Base-by-base conservation (phyloP, 23 red algal genomes). In the Gracilaria caudata region DNA sequence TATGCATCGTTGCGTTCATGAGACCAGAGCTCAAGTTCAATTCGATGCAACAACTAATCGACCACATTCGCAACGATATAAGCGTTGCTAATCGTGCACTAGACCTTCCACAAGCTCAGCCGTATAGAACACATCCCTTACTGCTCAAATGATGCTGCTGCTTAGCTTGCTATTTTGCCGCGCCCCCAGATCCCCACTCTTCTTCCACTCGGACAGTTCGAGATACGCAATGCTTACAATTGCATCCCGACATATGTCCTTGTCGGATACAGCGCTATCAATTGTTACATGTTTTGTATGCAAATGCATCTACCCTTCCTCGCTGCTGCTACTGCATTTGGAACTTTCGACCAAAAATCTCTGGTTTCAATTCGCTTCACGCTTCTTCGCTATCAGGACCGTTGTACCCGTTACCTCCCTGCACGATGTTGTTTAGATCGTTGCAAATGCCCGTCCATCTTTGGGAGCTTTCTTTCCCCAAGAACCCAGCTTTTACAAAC, bases 1-100 rank as follows among this genome's bases (percentile, higher is more conserved):
- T 98, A 6, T 82, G 86, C 20, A 59, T 98, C 49, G 33, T 94
- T 51, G 95, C 75, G 17, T 94, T 76, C 71, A 70, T 94, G 90
- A 86, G 95, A 32, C 80, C 66, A 16, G 95, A 98, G 86, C 47
- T 68, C 34, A 98, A 98, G 91, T 94, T 98, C 89, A 83, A 49
- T 77, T 73, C 77, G 11, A 29, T 93, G 34, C 72, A 84, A 19
- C 90, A 88, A 61, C 86, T 98, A 17, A 59, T 91, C 30, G 66
- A 59, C 7, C 78, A 94, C 41, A 98, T 98, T 54, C 43, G 60
- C 10, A 90, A 91, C 38, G 95, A 98, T 79, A 73, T 94, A 1
- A 61, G 30, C 28, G 78, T 92, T 45, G 83, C 94, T 16, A 59
- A 53, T 30, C 53, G 11, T 19, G 87, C 80, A 16, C 77, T 91